These are phyloP conservation scores for Fusarium nygamai DNA, from an alignment of 2,329 filamentous ascomycete species.

Conservation along the genomic window DNA sequence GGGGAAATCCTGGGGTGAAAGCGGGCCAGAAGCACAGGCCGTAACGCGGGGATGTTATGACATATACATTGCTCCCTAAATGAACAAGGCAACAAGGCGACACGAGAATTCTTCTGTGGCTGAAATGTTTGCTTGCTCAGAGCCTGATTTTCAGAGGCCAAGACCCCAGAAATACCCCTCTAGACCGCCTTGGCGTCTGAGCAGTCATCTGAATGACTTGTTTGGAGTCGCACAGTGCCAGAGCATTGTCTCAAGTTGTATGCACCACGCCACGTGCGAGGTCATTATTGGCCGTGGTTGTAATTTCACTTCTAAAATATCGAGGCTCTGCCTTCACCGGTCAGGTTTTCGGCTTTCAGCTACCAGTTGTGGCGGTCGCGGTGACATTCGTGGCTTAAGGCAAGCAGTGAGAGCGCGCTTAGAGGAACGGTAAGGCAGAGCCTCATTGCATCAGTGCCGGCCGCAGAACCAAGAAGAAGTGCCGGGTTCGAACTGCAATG, in stretches of 20 bases:
- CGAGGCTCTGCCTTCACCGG: not conserved
- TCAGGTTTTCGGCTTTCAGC: not conserved
- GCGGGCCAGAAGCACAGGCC: not conserved
- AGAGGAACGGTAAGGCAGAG: not conserved
- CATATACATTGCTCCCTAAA: not conserved
- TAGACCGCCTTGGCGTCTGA: not conserved
- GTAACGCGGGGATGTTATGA: not conserved
- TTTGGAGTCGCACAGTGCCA: not conserved
- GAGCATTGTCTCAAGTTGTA: not conserved
- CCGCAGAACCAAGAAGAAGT: not conserved
- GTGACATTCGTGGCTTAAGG: not conserved
- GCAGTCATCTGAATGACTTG: not conserved
- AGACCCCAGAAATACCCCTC: not conserved
- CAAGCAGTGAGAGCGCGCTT: not conserved
- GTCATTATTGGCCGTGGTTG: not conserved
- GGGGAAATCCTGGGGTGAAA: not conserved
- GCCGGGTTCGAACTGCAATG: fast-evolving
- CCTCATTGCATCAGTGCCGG: not conserved
- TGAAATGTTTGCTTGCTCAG: not conserved
- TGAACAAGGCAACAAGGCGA: not conserved
- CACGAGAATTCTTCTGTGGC: not conserved
- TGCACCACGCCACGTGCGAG: not conserved
- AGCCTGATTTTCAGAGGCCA: not conserved
- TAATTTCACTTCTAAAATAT: not conserved
- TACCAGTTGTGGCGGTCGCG: not conserved